Conservation (phyloP, 2,329 filamentous ascomycete genomes). For the Paecilomyces sp. region DNA sequence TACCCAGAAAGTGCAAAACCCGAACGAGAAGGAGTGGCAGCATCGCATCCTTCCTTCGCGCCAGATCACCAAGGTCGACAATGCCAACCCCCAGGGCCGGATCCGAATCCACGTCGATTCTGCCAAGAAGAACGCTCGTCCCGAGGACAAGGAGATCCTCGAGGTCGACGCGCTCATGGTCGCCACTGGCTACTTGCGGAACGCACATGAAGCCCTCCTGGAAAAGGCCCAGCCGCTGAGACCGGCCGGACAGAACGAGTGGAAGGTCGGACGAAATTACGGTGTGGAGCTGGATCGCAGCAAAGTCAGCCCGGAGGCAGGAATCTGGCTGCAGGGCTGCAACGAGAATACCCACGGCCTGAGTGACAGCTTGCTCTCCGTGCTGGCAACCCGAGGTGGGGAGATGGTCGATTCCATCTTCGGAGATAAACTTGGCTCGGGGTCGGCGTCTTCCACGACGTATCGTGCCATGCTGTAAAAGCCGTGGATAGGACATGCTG, state of each 20-base stretch:
- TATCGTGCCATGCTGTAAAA: slow-evolving; percentile 26
- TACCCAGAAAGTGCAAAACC: slow-evolving; percentile 66
- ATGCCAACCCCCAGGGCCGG: slow-evolving; percentile 42
- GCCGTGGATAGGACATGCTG: neutral
- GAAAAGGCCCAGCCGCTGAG: slow-evolving; percentile 59
- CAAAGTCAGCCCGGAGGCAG: slow-evolving; percentile 63
- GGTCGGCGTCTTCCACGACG: slow-evolving; percentile 24
- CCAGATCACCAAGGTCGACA: slow-evolving; percentile 55
- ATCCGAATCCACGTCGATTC: slow-evolving; percentile 57
- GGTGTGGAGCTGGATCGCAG: slow-evolving; percentile 62
- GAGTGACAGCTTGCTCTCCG: slow-evolving; percentile 74
- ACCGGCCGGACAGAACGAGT: slow-evolving; percentile 49
- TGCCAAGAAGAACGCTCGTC: slow-evolving; percentile 26
- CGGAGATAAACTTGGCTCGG: slow-evolving; percentile 30
- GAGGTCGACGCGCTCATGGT: slow-evolving; percentile 77
- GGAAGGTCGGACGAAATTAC: slow-evolving; percentile 72
- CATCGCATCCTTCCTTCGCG: slow-evolving; percentile 70
- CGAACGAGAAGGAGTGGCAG: slow-evolving; percentile 68
- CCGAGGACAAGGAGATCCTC: slow-evolving; percentile 50
- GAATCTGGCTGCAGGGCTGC: slow-evolving; percentile 89
- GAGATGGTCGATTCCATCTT: slow-evolving; percentile 75
- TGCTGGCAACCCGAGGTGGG: slow-evolving; percentile 66
- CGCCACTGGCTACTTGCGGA: slow-evolving; percentile 77
- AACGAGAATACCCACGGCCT: slow-evolving; percentile 87
- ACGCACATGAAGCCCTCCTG: slow-evolving; percentile 72